These are phyloP conservation scores for Penicillium subrubescens DNA, from an alignment of 495 filamentous ascomycete species.

Conservation along the genomic window DNA sequence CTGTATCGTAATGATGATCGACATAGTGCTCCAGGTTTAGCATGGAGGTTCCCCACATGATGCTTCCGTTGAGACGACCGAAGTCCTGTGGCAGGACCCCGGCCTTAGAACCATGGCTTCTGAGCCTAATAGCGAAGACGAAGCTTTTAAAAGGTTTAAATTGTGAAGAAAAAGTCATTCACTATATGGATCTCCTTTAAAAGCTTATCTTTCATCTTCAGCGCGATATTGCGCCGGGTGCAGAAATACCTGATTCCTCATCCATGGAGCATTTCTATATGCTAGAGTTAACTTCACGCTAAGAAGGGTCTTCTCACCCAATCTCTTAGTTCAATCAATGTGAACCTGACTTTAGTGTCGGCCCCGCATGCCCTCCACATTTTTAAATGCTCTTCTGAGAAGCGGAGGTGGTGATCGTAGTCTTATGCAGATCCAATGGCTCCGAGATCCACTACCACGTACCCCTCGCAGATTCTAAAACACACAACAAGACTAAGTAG, in stretches of 20 bases:
- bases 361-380: neutral
- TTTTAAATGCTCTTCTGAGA: neutral
- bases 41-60: neutral
- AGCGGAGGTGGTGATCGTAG: neutral
- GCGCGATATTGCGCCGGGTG: neutral
- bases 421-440: neutral
- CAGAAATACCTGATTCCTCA: neutral
- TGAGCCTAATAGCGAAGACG: neutral
- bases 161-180: no score
- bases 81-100: neutral
- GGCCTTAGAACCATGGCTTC: neutral
- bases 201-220: no score
- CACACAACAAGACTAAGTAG: neutral
- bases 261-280: neutral
- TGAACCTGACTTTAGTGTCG: neutral
- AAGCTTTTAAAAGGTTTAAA: neutral
- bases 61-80: neutral
- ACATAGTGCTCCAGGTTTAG: neutral
- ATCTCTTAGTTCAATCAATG: neutral
- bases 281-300: neutral
- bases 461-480: neutral
- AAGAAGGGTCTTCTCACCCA: neutral
- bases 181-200: no score
- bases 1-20: neutral
- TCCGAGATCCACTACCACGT: neutral